Base-by-base conservation (phyloP, 495 filamentous ascomycete genomes). In the Apodospora peruviana region DNA sequence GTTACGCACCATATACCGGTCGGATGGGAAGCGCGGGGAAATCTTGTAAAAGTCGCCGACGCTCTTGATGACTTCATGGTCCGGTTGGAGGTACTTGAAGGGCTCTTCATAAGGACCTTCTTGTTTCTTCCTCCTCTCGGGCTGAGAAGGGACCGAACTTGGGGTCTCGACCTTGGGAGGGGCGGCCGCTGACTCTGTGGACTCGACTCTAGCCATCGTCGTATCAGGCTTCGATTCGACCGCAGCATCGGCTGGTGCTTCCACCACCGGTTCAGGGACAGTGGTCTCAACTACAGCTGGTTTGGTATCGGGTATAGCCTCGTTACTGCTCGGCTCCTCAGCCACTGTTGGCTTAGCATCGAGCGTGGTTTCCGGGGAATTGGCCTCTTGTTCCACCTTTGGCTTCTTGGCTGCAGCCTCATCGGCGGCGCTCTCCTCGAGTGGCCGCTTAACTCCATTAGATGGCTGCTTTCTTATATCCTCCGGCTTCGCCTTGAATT, bases 1-100 rank as follows among this genome's bases (percentile, higher is more conserved):
- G 68, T 98, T 98, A 53, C 91, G 85, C 46, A 98, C 93, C 82
- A 98, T 88, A 71, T 91, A 98, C 39, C 90, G 86, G 62, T 93
- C 85, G 5, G 79, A 72, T 0, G 93, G 93, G 75, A 98, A 98
- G 35, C 83, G 80, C 0, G 82, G 64, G 0, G 86, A 88, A 47
- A 96, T 72, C 32, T 84, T 70, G 70, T 95, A 98, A 72, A 96
- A 97, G 0, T 73, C 60, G 50, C 80, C 82, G 45, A 97, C 90
- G 19, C 76, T 70, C 19, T 81, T 58, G 21, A 97, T 80, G 50
- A 91, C 89, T 3, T 75, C 65, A 60, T 96, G 85, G 45, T 85
- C 73, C 0, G 79, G 69, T 11, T 80, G 58, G 45, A 98, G 74
- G 65, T 88, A 98, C 56, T 90, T 95, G 77, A 95, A 98, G 0